A percentile compares a stretch with the other conserved stretches of the same genome.
Conservation (phyloP, 192 early-diverging fungal species). For the Diversispora eburnea region DNA sequence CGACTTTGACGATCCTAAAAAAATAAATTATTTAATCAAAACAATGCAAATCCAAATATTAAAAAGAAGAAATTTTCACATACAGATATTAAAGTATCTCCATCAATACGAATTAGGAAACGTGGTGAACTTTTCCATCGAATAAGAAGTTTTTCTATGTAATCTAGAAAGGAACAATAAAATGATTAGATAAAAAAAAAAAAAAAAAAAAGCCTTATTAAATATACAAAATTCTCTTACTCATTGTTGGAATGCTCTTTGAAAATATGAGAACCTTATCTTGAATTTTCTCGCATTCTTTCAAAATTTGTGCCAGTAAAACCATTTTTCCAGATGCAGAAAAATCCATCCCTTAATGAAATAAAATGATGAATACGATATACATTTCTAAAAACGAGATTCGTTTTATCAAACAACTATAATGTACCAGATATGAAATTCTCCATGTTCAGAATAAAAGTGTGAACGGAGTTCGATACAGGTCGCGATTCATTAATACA, state of each 20-base stretch:
- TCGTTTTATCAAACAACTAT: background rate
- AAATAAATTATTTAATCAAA: slow-evolving; percentile 34
- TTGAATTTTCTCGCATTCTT: slow-evolving; percentile 36
- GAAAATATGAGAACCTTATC: slow-evolving; percentile 77
- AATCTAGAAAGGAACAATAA: background rate
- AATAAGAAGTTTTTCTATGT: background rate
- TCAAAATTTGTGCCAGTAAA: slow-evolving; percentile 57
- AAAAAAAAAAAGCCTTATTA: background rate
- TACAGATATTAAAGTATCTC: slow-evolving; percentile 31
- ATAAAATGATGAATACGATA: slow-evolving; percentile 10
- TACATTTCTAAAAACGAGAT: background rate
- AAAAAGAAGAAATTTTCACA: background rate
- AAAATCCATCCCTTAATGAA: slow-evolving; percentile 29
- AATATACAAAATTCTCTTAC: slow-evolving; percentile 35
- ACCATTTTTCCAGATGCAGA: slow-evolving; percentile 41
- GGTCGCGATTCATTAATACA: no score
- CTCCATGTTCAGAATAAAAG: no score
- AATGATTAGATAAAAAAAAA: background rate
- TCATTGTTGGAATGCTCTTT: slow-evolving; percentile 63
- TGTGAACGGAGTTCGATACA: no score
- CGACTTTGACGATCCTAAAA: background rate
- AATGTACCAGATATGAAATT: background rate
- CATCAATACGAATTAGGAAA: slow-evolving; percentile 52
- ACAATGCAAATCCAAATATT: background rate
- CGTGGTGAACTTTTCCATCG: background rate